These are phyloP conservation scores for slime mould (Dictyostelium discoideum) DNA, from an alignment of 78 protist genomes.

Conservation along the genomic window DNA sequence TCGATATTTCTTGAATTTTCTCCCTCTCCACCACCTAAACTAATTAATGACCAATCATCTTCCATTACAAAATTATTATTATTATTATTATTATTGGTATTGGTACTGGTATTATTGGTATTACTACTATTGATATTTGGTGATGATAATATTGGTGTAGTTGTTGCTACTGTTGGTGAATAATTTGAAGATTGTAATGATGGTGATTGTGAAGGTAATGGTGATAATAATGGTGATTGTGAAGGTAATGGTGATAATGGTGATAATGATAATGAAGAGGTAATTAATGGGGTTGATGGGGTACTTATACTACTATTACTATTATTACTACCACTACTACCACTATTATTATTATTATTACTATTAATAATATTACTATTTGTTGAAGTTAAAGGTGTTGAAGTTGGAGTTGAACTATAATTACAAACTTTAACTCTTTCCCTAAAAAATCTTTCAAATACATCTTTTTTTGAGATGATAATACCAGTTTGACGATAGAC, in stretches of 20 bases:
- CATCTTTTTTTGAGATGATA: constrained; percentile 56
- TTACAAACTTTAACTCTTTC: constrained; percentile 65
- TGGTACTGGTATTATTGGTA: background rate
- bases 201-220: background rate
- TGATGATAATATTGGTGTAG: background rate
- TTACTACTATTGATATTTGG: background rate
- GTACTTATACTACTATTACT: background rate
- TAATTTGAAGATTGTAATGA: background rate
- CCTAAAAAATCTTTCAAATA: constrained; percentile 52
- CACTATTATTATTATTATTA: background rate
- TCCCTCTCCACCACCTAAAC: constrained; percentile 19
- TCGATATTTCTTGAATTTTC: constrained; percentile 61
- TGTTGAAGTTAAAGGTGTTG: background rate
- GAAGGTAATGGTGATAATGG: background rate
- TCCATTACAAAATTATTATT: background rate
- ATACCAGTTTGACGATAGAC: constrained; percentile 67
- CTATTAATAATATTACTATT: background rate
- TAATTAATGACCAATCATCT: constrained; percentile 78
- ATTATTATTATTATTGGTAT: background rate
- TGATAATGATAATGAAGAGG: constrained; percentile 1
- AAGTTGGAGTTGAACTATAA: background rate
- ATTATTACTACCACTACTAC: background rate
- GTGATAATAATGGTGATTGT: background rate
- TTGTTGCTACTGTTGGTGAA: background rate
- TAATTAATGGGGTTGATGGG: background rate